Evolutionary conservation across 257 asterid genomes (phyloP), one percentile per base, ranked within the genome.

Genomic region (Salvia splendens): DNA sequence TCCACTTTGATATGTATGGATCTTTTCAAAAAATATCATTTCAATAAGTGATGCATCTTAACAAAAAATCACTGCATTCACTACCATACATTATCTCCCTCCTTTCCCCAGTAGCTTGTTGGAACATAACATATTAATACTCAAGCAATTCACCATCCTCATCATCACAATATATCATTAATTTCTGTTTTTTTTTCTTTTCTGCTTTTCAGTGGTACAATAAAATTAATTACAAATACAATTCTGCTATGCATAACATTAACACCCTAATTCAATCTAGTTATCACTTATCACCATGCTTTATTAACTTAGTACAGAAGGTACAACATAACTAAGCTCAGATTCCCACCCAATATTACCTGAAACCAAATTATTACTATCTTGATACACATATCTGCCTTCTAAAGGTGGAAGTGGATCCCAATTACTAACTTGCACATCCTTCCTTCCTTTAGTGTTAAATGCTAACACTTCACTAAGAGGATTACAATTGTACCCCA

Each of bases 301-400:
- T 68, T 33, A 73, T 73, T 71, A 73, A 17, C 83, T 87, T 11
- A 86, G 73, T 12, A 81, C 83, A 10, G 86, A 83, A 38, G 83
- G 81, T 49, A 82, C 81, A 66, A 80, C 75, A 76, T 43, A 65
- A 38, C 73, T 79, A 58, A 77, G 90, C 76, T 80, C 84, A 59
- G 96, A 83, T 33, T 83, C 96, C 94, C 88, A 86, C 8, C 67
- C 69, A 58, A 78, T 64, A 77, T 46, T 73, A 35, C 68, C 78
- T 71, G 46, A 68, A 45, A 61, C 71, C 94, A 88, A 89, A 56
- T 59, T 71, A 63, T 55, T 56, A 53, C 59, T 79, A 30, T 84
- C 91, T 61, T 71, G 68, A 56, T 76, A 76, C 48, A 83, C 79
- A 74, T 79, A 56, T 75, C 84, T 81, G 8, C 75, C 78, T 20